Evolutionary conservation across 768 basidiomycete genomes (phyloP).

Genomic region (Boletus huronensis): DNA sequence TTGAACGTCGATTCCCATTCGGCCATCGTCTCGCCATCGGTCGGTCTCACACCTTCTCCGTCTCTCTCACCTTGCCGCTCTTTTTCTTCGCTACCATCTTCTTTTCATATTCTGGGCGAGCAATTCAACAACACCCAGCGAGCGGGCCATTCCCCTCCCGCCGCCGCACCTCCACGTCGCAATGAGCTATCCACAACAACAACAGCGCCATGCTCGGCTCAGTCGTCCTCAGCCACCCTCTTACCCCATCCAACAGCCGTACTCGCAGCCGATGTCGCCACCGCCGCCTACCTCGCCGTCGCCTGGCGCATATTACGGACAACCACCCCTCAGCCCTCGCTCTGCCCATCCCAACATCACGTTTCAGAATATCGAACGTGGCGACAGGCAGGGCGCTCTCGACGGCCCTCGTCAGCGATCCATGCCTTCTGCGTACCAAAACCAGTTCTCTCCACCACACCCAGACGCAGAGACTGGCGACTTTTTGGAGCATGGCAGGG

Average conservation of each 20-base stretch:
- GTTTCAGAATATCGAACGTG: slow-evolving; percentile 66
- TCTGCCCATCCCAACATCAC: slow-evolving; percentile 47
- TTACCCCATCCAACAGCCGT: slow-evolving; percentile 32
- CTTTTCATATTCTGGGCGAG: background rate
- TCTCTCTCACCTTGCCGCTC: slow-evolving; percentile 17
- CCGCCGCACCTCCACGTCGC: background rate
- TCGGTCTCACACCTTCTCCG: slow-evolving; percentile 12
- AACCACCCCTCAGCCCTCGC: slow-evolving; percentile 20
- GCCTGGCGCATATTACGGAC: slow-evolving; percentile 14
- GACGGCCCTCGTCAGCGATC: slow-evolving; percentile 52
- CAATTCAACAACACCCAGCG: background rate
- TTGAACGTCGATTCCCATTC: slow-evolving; percentile 1
- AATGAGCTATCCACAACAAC: slow-evolving; percentile 41
- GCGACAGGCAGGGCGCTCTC: slow-evolving; percentile 58
- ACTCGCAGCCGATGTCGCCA: slow-evolving; percentile 18
- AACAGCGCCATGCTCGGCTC: slow-evolving; percentile 33
- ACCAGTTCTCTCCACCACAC: slow-evolving; percentile 40
- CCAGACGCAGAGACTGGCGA: slow-evolving; percentile 33
- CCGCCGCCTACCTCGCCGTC: slow-evolving; percentile 19
- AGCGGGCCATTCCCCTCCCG: slow-evolving; percentile 2
- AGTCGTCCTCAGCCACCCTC: slow-evolving; percentile 36
- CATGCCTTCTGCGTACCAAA: slow-evolving; percentile 44
- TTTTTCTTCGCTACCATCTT: slow-evolving; percentile 4
- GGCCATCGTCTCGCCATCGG: background rate
- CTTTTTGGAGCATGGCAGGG: slow-evolving; percentile 45